Conservation (phyloP, 2,329 filamentous ascomycete genomes). For the Aspergillus japonicus region DNA sequence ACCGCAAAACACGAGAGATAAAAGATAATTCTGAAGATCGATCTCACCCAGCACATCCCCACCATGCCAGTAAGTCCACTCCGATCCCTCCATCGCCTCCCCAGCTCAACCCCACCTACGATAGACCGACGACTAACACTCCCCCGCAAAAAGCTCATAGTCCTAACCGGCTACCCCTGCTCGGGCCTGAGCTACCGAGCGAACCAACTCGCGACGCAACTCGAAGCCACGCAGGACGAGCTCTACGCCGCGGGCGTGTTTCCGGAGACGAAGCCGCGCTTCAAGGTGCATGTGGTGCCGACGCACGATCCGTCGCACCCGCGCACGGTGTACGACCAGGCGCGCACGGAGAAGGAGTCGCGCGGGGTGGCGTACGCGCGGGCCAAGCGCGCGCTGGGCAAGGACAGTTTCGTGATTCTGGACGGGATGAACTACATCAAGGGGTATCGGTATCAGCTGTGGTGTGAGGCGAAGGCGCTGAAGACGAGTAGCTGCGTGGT, state of each 20-base stretch:
- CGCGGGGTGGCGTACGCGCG: constrained; percentile 61
- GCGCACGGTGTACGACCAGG: constrained; percentile 56
- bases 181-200: constrained; percentile 63
- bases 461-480: constrained; percentile 65
- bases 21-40: constrained; percentile 2
- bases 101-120: too few relatives aligned
- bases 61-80: constrained; percentile 30
- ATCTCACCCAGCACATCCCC: constrained; percentile 11
- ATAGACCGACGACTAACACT: not conserved
- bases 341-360: constrained; percentile 62
- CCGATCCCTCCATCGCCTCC: not conserved
- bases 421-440: constrained; percentile 69
- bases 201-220: constrained; percentile 54
- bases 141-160: constrained; percentile 51
- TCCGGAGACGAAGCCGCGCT: constrained; percentile 46
- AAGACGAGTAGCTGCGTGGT: constrained; percentile 63
- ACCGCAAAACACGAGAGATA: constrained; percentile 19
- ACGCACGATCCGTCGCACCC: constrained; percentile 44
- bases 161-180: constrained; percentile 63
- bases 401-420: constrained; percentile 61
- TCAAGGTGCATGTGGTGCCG: constrained; percentile 40
- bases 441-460: constrained; percentile 65
- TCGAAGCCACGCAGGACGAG: constrained; percentile 51
- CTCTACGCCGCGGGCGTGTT: constrained; percentile 33
- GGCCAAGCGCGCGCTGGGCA: constrained; percentile 58